phyloP scores from a whole-genome alignment of 2,329 filamentous ascomycete genomes.

The Knufia fluminis region DNA sequence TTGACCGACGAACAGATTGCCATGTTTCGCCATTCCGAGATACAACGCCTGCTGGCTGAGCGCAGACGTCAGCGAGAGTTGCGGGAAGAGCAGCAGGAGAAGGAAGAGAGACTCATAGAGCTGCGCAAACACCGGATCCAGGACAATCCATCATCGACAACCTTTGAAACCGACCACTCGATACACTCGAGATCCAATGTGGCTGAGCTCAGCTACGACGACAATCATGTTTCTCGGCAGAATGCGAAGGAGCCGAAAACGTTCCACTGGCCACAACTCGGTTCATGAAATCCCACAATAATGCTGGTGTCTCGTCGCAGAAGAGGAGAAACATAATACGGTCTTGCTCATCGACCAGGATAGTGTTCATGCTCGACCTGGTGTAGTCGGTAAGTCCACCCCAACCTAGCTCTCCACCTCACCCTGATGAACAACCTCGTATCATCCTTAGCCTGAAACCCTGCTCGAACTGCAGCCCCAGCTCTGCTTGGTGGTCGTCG shows the following conservation, averaged over 20 bases:
- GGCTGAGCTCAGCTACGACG: conserved; percentile 2
- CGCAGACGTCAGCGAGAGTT: conserved; percentile 22
- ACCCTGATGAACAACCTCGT: conserved; percentile 75
- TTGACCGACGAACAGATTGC: conserved; percentile 84
- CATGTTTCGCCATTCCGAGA: conserved; percentile 83
- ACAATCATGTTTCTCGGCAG: neutral
- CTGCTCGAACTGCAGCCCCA: conserved; percentile 16
- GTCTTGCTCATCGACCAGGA: neutral
- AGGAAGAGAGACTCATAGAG: conserved; percentile 1
- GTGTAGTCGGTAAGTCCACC: conserved; percentile 9
- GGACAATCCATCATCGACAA: neutral
- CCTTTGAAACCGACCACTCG: conserved; percentile 16
- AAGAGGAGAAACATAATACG: neutral
- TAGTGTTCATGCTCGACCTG: neutral
- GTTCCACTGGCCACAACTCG: conserved; percentile 19
- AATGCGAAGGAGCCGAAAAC: conserved; percentile 9
- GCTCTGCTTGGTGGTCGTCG: conserved; percentile 24
- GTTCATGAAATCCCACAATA: neutral
- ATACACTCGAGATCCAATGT: neutral
- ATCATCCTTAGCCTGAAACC: conserved; percentile 91
- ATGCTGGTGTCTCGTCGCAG: neutral
- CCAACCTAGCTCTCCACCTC: conserved; percentile 12
- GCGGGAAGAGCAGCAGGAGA: conserved; percentile 11
- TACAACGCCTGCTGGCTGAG: conserved; percentile 59
- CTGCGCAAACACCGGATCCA: neutral